phyloP scores from a whole-genome alignment of 208 protist species.

The Crithidia thermophila region DNA sequence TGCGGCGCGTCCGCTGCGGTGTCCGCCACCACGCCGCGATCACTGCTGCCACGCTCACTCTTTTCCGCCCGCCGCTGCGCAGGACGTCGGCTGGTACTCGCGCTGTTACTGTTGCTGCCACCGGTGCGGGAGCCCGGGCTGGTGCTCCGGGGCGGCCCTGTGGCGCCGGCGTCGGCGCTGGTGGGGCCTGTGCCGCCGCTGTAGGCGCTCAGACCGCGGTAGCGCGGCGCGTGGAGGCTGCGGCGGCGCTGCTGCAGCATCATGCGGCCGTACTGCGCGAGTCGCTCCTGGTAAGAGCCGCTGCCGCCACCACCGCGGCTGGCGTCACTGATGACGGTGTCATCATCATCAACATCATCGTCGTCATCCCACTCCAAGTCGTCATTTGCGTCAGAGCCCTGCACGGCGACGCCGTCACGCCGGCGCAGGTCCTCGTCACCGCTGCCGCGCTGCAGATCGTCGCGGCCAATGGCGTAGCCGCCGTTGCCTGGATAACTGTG shows the following conservation, averaged over 20 bases:
- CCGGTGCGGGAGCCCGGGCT: no score
- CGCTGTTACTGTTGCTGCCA: no score
- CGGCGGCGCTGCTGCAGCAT: constrained; percentile 16
- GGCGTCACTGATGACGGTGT: background rate
- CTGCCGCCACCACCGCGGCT: background rate
- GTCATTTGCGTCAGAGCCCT: background rate
- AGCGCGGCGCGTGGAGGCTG: background rate
- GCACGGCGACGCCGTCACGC: background rate
- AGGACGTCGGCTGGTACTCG: no score
- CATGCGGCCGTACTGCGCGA: constrained; percentile 14
- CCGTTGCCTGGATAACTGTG: constrained; percentile 14
- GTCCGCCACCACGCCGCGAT: no score
- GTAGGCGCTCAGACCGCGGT: background rate
- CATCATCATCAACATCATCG: background rate
- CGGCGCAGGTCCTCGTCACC: background rate
- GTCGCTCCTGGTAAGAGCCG: constrained; percentile 5
- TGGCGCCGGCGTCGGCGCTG: background rate
- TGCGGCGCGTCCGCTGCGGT: no score
- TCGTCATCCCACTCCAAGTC: constrained; percentile 26
- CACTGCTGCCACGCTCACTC: no score
- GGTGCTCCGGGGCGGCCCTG: no score
- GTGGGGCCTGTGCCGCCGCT: background rate
- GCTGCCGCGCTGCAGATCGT: background rate
- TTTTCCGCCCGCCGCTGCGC: no score
- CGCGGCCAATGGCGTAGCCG: background rate